A percentile compares a stretch with the other conserved stretches of the same genome.
phyloP scores from a whole-genome alignment of 139 green algal species.

The Zygnema cylindricum region DNA sequence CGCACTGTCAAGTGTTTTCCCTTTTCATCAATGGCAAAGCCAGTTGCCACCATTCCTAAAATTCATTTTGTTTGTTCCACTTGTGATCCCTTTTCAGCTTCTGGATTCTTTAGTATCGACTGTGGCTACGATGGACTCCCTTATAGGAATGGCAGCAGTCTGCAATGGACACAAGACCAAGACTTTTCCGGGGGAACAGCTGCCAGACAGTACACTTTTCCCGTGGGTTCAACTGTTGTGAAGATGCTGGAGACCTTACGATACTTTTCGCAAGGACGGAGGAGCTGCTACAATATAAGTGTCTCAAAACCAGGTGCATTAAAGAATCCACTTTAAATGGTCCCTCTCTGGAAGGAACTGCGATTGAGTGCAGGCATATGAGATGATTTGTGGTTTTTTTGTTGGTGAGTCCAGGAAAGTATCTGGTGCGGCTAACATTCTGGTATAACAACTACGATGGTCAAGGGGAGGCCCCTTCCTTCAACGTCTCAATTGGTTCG shows the following conservation, averaged over 20 bases:
- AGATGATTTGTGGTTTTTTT: background rate
- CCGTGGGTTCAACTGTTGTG: background rate
- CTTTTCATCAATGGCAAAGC: no score
- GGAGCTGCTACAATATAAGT: constrained; percentile 10
- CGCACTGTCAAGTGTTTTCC: no score
- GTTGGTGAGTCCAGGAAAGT: constrained; percentile 15
- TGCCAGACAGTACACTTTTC: background rate
- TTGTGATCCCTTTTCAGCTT: background rate
- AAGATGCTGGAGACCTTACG: constrained; percentile 8
- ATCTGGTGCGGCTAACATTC: constrained; percentile 39
- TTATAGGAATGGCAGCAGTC: constrained; percentile 1
- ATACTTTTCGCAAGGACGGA: background rate
- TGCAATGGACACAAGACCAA: background rate
- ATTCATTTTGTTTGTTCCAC: no score
- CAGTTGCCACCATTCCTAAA: no score
- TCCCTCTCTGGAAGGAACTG: background rate
- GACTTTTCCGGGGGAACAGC: background rate
- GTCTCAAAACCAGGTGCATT: background rate
- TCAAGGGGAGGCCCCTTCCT: constrained; percentile 11
- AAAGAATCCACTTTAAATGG: background rate
- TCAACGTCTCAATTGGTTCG: constrained; percentile 39
- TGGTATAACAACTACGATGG: constrained; percentile 45
- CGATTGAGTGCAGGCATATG: background rate
- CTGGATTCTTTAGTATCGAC: constrained; percentile 41
- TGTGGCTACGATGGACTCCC: constrained; percentile 9